Evolutionary conservation across 305 asterid species (phyloP), one percentile per base, ranked within the genome.

Genomic region (Salvia sclarea): DNA sequence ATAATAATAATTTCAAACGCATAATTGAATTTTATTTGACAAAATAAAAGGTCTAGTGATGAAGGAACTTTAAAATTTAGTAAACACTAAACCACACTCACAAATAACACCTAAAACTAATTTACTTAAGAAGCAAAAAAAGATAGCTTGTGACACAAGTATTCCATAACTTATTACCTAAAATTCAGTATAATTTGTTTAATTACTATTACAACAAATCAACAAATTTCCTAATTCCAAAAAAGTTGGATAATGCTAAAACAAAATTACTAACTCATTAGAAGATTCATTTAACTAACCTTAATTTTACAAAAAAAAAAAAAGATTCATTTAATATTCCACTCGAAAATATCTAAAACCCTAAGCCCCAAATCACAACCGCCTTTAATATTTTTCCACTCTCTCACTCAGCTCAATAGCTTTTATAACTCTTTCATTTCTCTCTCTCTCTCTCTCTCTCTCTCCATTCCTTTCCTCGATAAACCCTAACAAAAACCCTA

Each of bases 401-500:
- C 11, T 21, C 40, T 11, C 33, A 16, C 14, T 68, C 18, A 18
- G 13, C 43, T 4, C 2, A 25, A 2, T 49, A 13, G 71, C 71
- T 0, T 33, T 22, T 7, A n/a, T 3, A 2, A 2, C 54, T 3
- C 33, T 2, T 28, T 20, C 44, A 43, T 2, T 69, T 53, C 4
- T 50, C 69, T 58, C 69, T n/a, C n/a, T n/a, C 75, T n/a, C 76
- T 30, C 40, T 44, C 24, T 35, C 2, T 37, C 56, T 8, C 57
- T 10, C 44, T 33, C 40, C 53, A 8, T 3, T 61, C 66, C 35
- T 12, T 24, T 24, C 56, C 57, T 17, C 66, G 20, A 44, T 76
- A 77, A 77, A 69, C 81, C 78, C 82, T 77, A 68, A 70, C 76
- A 20, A 71, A 78, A 79, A 43, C 83, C 83, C 79, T 71, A 67